A percentile compares a stretch with the other conserved stretches of the same genome.
These are phyloP conservation scores for Candida peoriensis DNA, from an alignment of 805 yeast genomes.

Conservation along the genomic window DNA sequence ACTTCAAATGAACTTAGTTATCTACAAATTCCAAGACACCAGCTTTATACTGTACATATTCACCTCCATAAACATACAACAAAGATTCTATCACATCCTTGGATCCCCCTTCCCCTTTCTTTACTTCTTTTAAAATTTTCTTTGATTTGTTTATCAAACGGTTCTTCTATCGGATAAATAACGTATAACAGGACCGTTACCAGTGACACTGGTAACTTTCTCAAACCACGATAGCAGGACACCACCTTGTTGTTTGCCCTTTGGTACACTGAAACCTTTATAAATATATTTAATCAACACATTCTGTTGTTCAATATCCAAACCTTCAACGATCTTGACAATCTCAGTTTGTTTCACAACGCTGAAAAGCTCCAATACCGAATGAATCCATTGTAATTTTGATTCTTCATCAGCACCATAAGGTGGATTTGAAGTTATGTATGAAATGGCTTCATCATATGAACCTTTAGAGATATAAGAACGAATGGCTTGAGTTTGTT, in stretches of 20 bases:
- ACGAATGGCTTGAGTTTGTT: constrained; percentile 54
- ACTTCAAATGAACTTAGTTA: no score
- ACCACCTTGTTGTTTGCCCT: constrained; percentile 84
- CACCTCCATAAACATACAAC: no score
- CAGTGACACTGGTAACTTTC: constrained; percentile 76
- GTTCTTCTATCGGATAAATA: constrained; percentile 83
- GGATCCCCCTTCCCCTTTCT: no score
- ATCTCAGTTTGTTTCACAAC: constrained; percentile 68
- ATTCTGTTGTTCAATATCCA: constrained; percentile 65
- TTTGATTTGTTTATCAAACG: constrained; percentile 38
- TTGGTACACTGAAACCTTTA: constrained; percentile 73
- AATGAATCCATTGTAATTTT: constrained; percentile 43
- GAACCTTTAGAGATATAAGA: constrained; percentile 66
- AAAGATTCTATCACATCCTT: no score
- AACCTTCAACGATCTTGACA: constrained; percentile 48
- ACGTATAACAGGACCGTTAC: constrained; percentile 85
- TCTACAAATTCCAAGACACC: no score
- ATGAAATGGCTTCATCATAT: constrained; percentile 56
- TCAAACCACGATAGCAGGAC: constrained; percentile 87
- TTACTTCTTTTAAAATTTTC: constrained; percentile 19
- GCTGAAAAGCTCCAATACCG: constrained; percentile 68
- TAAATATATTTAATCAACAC: constrained; percentile 79
- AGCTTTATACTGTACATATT: no score
- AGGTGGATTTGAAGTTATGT: constrained; percentile 71
- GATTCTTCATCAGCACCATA: constrained; percentile 65